Base-by-base conservation (phyloP, 768 basidiomycete genomes). In the Rhodotorula graminis region DNA sequence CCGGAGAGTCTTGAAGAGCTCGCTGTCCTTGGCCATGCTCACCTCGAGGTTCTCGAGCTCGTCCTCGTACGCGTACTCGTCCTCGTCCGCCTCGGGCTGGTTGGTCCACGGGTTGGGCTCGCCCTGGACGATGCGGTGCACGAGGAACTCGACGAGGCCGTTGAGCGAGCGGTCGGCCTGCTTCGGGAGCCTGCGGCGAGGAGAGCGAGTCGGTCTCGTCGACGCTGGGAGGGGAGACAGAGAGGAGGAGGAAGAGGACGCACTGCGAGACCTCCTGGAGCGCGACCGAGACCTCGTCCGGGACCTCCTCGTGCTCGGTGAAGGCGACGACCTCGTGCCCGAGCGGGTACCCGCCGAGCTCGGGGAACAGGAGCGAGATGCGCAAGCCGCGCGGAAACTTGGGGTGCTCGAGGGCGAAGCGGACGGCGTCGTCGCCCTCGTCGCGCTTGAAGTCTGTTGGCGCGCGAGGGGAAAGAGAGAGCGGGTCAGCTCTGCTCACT, bases 271-370 rank as follows among this genome's bases (percentile, higher is more conserved):
- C 44, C 40, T 61, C 60, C 3, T 29, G 37, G 16, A 61, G 18
- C 3, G 44, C 60, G 7, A n/a, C 29, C 0, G 85, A 79, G 31
- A 88, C 79, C 37, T 81, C 81, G 70, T 85, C 84, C 29, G 88
- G 76, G 23, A 85, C 82, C 46, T 84, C 83, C 7, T 78, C 78
- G 65, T 86, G 85, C 50, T 84, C 82, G 23, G 85, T 83, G 71
- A 86, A 88, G 63, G 86, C 84, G 76, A 89, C 85, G 65, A 85
- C 84, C 0, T 84, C 82, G 78, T 89, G 88, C 69, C 81, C 82
- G 40, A 81, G 81, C 1, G 89, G 89, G 77, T 90, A 90, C 64
- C 74, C 74, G 29, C 55, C 62, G 40, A 72, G 56, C 53, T 76
- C 74, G 46, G 74, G 74, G 58, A 67, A 67, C 58, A 67, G 66